phyloP scores from a whole-genome alignment of 2,329 filamentous ascomycete genomes.

The Cryphonectria japonica region DNA sequence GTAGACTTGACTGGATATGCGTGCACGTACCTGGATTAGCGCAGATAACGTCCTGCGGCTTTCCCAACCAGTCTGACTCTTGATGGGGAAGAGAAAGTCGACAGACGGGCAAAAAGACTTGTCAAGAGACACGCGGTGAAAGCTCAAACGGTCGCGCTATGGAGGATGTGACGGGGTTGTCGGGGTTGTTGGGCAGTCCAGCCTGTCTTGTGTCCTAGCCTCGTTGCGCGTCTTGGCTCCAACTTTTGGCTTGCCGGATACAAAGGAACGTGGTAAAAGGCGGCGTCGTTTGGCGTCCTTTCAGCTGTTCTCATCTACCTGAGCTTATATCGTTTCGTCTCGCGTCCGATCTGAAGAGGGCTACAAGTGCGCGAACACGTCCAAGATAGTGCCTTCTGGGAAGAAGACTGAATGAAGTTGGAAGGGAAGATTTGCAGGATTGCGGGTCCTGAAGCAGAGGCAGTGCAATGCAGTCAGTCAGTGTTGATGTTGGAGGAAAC shows the following conservation, averaged over 20 bases:
- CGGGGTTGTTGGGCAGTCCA: background rate
- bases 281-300: background rate
- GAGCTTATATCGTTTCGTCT: background rate
- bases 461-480: conserved; percentile 2
- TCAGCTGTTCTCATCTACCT: background rate
- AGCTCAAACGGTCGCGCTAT: background rate
- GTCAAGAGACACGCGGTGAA: background rate
- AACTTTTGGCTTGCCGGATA: conserved; percentile 14
- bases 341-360: background rate
- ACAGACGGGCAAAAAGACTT: background rate
- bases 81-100: conserved; percentile 11
- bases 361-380: background rate
- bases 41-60: conserved; percentile 1
- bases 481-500: conserved; percentile 6
- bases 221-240: conserved; percentile 19
- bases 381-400: background rate
- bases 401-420: background rate
- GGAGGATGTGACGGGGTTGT: background rate
- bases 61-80: background rate
- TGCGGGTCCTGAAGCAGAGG: conserved; percentile 4
- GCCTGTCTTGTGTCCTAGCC: conserved; percentile 17
- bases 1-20: background rate
- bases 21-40: conserved; percentile 7
- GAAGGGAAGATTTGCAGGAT: background rate
- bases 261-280: conserved; percentile 25